A percentile compares a stretch with the other conserved stretches of the same genome.
phyloP scores from a whole-genome alignment of 345 rosid genomes.

The Kernera saxatilis region DNA sequence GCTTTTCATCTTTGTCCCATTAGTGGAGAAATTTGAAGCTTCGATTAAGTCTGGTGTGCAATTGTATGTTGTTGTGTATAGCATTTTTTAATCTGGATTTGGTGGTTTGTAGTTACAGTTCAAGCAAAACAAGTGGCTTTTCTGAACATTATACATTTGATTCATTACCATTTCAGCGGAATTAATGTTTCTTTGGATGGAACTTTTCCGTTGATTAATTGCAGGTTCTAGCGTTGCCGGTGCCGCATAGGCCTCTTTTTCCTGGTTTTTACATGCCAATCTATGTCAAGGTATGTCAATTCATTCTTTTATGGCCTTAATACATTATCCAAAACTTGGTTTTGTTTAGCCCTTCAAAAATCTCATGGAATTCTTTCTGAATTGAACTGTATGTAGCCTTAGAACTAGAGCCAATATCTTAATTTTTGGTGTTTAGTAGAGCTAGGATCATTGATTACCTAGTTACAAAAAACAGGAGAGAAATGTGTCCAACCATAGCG shows the following conservation, averaged over 20 bases:
- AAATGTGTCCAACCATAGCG: neutral
- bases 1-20: neutral
- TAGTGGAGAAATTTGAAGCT: neutral
- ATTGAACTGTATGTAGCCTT: neutral
- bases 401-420: neutral
- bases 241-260: slow-evolving; percentile 89
- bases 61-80: neutral
- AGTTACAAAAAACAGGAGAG: neutral
- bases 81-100: neutral
- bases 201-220: slow-evolving; percentile 9
- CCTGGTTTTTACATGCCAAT: slow-evolving; percentile 99
- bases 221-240: slow-evolving; percentile 92
- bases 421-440: neutral
- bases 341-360: neutral
- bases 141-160: neutral
- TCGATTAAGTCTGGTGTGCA: neutral
- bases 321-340: neutral
- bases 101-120: neutral
- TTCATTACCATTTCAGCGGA: neutral
- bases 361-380: neutral
- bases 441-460: neutral
- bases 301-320: neutral
- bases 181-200: neutral
- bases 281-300: slow-evolving; percentile 72
- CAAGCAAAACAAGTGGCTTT: neutral